Evolutionary conservation across 768 basidiomycete genomes (phyloP).

Genomic region (Termitomyces sp.): DNA sequence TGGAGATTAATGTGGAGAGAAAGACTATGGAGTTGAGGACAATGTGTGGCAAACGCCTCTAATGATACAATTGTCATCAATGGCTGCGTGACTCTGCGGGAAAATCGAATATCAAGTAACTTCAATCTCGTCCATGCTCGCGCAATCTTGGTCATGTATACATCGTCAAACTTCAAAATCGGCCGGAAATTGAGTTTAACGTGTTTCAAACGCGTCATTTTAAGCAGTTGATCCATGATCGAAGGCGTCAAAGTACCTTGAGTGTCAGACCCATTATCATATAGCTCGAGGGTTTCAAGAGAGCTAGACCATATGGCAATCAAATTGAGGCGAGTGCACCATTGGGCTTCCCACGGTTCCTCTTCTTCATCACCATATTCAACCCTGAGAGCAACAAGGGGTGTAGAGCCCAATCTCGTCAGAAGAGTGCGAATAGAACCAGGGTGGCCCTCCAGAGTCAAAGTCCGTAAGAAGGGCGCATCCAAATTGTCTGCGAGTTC

Average conservation of each 20-base stretch:
- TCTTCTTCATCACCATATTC: neutral
- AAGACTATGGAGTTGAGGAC: neutral
- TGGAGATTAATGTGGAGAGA: neutral
- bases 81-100: neutral
- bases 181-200: neutral
- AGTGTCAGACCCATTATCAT: neutral
- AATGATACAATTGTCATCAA: neutral
- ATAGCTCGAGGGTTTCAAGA: constrained; percentile 1
- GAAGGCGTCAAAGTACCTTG: neutral
- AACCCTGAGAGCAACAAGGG: neutral
- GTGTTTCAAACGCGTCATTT: neutral
- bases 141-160: neutral
- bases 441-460: neutral
- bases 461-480: neutral
- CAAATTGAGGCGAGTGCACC: neutral
- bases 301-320: neutral
- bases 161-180: neutral
- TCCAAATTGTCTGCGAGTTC: neutral
- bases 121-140: neutral
- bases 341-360: neutral
- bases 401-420: neutral
- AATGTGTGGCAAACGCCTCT: neutral
- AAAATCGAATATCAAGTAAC: neutral
- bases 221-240: neutral
- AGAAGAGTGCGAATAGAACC: neutral